Conservation (phyloP, 208 protist genomes). For the Leishmania martiniquensis region DNA sequence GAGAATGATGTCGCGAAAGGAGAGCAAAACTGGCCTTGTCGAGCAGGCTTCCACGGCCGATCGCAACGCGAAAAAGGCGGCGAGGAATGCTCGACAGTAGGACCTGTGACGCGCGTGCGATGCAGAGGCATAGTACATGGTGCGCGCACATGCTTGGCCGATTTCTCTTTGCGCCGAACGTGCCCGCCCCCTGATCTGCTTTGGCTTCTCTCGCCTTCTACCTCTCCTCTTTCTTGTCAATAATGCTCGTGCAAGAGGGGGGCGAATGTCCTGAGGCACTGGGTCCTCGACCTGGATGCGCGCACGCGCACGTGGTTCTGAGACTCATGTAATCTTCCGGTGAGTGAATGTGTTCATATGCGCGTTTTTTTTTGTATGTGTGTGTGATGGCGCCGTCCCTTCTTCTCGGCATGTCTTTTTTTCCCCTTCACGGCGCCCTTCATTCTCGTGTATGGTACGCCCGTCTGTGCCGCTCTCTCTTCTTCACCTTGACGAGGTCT, state of each 20-base stretch:
- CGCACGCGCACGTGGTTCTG: background rate
- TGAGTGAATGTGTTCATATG: too few species aligned
- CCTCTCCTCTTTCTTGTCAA: background rate
- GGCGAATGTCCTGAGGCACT: background rate
- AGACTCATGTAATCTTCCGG: too few species aligned
- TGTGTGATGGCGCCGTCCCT: background rate
- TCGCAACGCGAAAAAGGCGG: conserved; percentile 4
- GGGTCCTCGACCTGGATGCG: background rate
- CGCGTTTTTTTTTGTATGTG: background rate
- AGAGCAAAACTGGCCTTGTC: conserved; percentile 9
- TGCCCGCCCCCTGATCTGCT: too few species aligned
- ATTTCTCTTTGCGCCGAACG: background rate
- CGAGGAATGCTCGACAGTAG: conserved; percentile 9
- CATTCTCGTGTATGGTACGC: background rate
- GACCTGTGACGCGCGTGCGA: conserved; percentile 1
- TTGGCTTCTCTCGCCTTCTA: background rate
- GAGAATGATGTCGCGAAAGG: background rate
- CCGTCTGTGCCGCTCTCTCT: background rate
- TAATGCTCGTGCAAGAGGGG: background rate
- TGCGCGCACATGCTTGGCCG: background rate
- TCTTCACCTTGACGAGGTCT: background rate
- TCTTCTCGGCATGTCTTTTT: background rate
- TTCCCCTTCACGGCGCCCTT: background rate
- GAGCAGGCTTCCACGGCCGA: conserved; percentile 8
- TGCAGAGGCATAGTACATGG: background rate